A percentile compares a stretch with the other conserved stretches of the same genome.
phyloP scores from a whole-genome alignment of 805 yeast genomes.

The Metschnikowia borealis region DNA sequence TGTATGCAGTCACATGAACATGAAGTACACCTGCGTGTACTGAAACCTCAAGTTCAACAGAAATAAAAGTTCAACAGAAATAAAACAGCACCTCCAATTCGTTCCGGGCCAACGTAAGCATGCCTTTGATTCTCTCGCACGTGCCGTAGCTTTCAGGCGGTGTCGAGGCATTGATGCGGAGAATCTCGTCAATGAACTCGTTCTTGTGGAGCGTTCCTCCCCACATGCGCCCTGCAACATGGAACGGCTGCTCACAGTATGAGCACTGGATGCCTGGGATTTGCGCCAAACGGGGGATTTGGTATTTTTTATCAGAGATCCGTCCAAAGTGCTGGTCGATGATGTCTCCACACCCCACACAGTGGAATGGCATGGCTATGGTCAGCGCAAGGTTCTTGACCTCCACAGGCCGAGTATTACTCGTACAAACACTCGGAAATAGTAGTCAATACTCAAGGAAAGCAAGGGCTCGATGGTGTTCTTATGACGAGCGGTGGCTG shows the following conservation, averaged over 20 bases:
- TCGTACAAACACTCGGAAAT: slow-evolving; percentile 78
- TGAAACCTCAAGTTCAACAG: no score
- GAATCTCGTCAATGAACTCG: slow-evolving; percentile 61
- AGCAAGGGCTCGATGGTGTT: slow-evolving; percentile 83
- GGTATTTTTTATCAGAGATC: slow-evolving; percentile 47
- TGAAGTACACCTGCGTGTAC: no score
- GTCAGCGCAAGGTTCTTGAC: slow-evolving; percentile 78
- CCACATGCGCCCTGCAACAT: slow-evolving; percentile 97
- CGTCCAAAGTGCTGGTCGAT: slow-evolving; percentile 75
- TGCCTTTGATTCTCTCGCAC: slow-evolving; percentile 79
- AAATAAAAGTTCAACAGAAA: no score
- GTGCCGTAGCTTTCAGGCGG: slow-evolving; percentile 68
- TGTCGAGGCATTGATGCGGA: slow-evolving; percentile 49
- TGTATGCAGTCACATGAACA: no score
- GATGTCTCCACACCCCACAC: slow-evolving; percentile 81
- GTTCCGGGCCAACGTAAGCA: slow-evolving; percentile 77
- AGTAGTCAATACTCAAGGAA: slow-evolving; percentile 85
- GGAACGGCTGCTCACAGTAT: slow-evolving; percentile 66
- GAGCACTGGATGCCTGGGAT: slow-evolving; percentile 63
- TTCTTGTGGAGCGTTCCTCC: slow-evolving; percentile 71
- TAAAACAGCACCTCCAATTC: slow-evolving; percentile 75
- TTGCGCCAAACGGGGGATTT: slow-evolving; percentile 49
- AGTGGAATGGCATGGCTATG: slow-evolving; percentile 74
- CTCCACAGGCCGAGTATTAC: slow-evolving; percentile 72
- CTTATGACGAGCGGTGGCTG: slow-evolving; percentile 86